These are phyloP conservation scores for Heliosperma pusillum DNA, from an alignment of 148 eudicot genomes.

Conservation along the genomic window DNA sequence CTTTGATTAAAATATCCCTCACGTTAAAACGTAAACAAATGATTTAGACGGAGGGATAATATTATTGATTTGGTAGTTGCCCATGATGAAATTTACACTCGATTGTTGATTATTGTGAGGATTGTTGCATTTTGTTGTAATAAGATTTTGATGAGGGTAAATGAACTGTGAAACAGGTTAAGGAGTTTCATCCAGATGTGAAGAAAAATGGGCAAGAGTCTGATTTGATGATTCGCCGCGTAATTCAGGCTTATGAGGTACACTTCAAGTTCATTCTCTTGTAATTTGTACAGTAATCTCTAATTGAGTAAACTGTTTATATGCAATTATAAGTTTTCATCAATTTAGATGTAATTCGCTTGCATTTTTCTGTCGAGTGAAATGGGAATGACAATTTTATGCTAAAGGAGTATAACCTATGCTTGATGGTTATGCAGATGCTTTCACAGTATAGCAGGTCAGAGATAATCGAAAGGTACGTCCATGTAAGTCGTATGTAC, in stretches of 20 bases:
- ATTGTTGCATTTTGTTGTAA: not conserved
- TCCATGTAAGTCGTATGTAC: not conserved
- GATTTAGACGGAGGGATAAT: not conserved
- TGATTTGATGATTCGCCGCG: slow-evolving; percentile 73
- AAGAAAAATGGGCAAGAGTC: slow-evolving; percentile 47
- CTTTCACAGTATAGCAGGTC: slow-evolving; percentile 62
- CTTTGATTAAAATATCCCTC: too few relatives aligned
- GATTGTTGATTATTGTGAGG: not conserved
- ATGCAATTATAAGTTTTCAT: not conserved
- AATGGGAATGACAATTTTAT: not conserved
- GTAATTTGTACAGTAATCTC: not conserved
- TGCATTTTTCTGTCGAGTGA: not conserved
- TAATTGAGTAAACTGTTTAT: not conserved
- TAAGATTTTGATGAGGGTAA: not conserved
- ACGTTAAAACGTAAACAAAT: too few relatives aligned
- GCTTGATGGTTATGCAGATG: slow-evolving; percentile 47
- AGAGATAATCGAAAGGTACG: slow-evolving; percentile 90
- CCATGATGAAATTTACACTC: not conserved
- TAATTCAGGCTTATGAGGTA: slow-evolving; percentile 93
- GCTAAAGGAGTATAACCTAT: not conserved
- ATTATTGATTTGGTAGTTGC: not conserved
- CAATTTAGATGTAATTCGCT: not conserved
- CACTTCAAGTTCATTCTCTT: not conserved
- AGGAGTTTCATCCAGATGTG: slow-evolving; percentile 94
- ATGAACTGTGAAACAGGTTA: slow-evolving; percentile 47